Evolutionary conservation across 1,139 yeast species (phyloP).

Genomic region (Kodamaea suecica): DNA sequence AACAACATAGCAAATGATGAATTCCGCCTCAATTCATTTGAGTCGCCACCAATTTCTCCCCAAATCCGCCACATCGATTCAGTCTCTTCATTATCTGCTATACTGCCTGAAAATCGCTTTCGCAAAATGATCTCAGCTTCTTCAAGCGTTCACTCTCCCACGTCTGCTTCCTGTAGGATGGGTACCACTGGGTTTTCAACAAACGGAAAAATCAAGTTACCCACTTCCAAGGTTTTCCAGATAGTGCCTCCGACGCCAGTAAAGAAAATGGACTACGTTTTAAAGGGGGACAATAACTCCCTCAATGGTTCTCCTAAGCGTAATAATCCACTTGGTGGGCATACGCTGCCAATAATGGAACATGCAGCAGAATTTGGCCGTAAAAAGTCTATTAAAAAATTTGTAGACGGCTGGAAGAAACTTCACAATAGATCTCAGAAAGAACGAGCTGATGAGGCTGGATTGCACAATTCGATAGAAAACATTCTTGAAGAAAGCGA

Average conservation of each 20-base stretch:
- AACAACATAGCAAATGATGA: not conserved
- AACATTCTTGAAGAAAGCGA: constrained; percentile 11
- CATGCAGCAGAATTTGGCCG: constrained; percentile 23
- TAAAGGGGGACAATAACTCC: constrained; percentile 8
- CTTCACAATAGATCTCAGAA: constrained; percentile 12
- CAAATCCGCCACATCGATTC: constrained; percentile 1
- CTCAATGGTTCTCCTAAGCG: constrained; percentile 11
- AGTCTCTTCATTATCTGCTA: constrained; percentile 1
- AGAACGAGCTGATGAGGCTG: constrained; percentile 3
- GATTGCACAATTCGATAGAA: constrained; percentile 3
- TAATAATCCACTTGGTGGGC: constrained; percentile 3
- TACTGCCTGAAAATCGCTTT: not conserved
- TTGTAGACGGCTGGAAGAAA: constrained; percentile 45
- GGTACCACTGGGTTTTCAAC: constrained; percentile 44
- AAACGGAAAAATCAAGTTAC: constrained; percentile 48
- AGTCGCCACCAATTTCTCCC: not conserved
- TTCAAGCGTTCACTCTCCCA: constrained; percentile 5
- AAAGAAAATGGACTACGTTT: constrained; percentile 51
- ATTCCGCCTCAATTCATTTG: not conserved
- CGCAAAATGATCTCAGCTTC: not conserved
- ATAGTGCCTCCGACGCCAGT: constrained; percentile 69
- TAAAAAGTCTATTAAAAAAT: constrained; percentile 36
- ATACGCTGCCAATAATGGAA: constrained; percentile 9
- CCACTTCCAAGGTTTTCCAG: constrained; percentile 42
- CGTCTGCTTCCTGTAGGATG: constrained; percentile 1